Evolutionary conservation across 2,329 filamentous ascomycete species (phyloP).

Genomic region (Alternaria ventricosa): DNA sequence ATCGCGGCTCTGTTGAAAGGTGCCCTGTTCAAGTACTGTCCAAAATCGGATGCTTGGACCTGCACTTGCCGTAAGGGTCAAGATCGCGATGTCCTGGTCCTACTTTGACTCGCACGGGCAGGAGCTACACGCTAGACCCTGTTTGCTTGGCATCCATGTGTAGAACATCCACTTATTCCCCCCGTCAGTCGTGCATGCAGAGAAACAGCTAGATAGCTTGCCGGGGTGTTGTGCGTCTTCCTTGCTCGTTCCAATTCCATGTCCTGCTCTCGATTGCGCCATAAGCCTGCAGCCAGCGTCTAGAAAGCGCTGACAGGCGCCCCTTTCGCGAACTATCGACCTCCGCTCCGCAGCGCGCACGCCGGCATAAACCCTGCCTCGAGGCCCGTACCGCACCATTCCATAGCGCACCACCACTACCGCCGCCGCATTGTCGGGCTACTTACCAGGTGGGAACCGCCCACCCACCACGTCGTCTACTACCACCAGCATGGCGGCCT

Average conservation of each 20-base stretch:
- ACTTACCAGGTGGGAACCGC: conserved; percentile 40
- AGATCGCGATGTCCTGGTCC: not conserved
- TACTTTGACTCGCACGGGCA: conserved; percentile 9
- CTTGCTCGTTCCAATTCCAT: conserved; percentile 11
- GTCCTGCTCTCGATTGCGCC: conserved; percentile 7
- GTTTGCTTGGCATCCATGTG: conserved; percentile 24
- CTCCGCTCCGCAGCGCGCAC: conserved; percentile 27
- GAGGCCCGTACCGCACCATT: conserved; percentile 12
- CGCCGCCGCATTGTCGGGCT: conserved; percentile 37
- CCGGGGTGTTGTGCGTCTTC: conserved; percentile 27
- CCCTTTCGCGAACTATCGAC: conserved; percentile 29
- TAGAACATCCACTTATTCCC: conserved; percentile 30
- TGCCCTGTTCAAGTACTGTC: not conserved
- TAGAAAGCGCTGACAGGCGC: conserved; percentile 18
- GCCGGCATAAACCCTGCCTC: conserved; percentile 35
- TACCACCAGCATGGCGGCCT: conserved; percentile 30
- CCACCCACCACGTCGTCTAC: conserved; percentile 30
- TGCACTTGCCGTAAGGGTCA: not conserved
- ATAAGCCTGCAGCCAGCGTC: conserved; percentile 26
- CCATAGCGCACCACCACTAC: conserved; percentile 9
- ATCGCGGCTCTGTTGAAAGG: not conserved
- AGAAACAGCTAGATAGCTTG: conserved; percentile 33
- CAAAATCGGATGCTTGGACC: not conserved
- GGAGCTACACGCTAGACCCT: conserved; percentile 19
- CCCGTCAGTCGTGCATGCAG: conserved; percentile 26